Evolutionary conservation across 805 yeast species (phyloP).

Genomic region (Ogataea kodamae): DNA sequence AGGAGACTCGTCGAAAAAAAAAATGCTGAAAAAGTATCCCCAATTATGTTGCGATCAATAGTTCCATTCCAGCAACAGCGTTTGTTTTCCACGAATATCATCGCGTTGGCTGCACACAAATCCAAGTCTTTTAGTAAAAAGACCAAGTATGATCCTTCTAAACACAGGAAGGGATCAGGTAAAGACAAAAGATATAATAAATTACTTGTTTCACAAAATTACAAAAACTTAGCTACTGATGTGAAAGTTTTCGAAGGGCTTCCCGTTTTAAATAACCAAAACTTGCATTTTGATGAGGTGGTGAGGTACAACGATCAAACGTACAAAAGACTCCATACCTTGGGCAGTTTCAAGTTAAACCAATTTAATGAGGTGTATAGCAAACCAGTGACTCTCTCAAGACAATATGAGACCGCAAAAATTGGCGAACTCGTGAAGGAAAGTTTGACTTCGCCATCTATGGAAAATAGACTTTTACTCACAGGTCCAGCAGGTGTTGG

Average conservation of each 20-base stretch:
- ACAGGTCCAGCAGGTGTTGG: constrained; percentile 77
- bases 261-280: constrained; percentile 15
- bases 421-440: constrained; percentile 39
- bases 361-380: constrained; percentile 67
- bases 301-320: constrained; percentile 40
- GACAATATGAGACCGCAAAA: constrained; percentile 43
- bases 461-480: constrained; percentile 49
- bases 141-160: constrained; percentile 22
- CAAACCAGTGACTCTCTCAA: constrained; percentile 56
- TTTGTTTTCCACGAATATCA: constrained; percentile 12
- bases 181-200: constrained; percentile 29
- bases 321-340: constrained; percentile 41
- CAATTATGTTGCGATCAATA: constrained; percentile 1
- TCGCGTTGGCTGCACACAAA: constrained; percentile 22
- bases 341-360: constrained; percentile 64
- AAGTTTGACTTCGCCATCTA: constrained; percentile 32
- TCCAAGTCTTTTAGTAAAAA: constrained; percentile 31
- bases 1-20: constrained; percentile 8
- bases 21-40: constrained; percentile 3
- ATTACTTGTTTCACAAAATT: constrained; percentile 23
- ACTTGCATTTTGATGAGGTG: constrained; percentile 28
- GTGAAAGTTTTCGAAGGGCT: constrained; percentile 18
- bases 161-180: constrained; percentile 33
- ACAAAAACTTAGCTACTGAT: constrained; percentile 24
- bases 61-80: constrained; percentile 8